These are phyloP conservation scores for Physocladia obscura DNA, from an alignment of 192 early-diverging fungal genomes.

Conservation along the genomic window DNA sequence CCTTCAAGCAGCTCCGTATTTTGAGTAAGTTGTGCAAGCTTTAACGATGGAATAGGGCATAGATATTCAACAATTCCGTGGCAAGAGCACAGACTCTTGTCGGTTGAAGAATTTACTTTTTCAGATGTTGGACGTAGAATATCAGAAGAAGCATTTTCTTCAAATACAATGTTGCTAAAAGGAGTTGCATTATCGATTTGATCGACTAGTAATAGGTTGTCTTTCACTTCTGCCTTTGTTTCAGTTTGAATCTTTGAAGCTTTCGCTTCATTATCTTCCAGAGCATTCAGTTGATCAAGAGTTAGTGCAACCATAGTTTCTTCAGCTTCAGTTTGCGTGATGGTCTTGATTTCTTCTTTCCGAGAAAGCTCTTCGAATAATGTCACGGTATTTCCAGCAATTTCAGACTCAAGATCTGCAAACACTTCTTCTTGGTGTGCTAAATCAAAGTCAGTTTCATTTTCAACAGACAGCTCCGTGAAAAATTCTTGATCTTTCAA, in stretches of 20 bases:
- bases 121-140: not conserved
- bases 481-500: constrained; percentile 1
- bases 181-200: not conserved
- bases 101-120: not conserved
- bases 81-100: constrained; percentile 4
- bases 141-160: not conserved
- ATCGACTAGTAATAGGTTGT: not conserved
- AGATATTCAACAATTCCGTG: constrained; percentile 13
- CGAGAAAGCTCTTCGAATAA: too few species aligned
- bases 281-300: too few species aligned
- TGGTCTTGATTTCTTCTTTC: too few species aligned
- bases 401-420: too few species aligned
- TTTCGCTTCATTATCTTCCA: not conserved
- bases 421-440: too few species aligned
- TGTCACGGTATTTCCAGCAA: too few species aligned
- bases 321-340: too few species aligned
- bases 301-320: too few species aligned
- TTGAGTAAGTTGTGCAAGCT: not conserved
- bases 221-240: not conserved
- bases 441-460: too few species aligned
- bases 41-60: not conserved
- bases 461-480: too few species aligned
- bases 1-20: not conserved
- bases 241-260: not conserved
- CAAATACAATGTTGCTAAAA: not conserved